These are phyloP conservation scores for Bolboschoenus planiculmis DNA, from an alignment of 176 grass and related monocot species.

Conservation along the genomic window DNA sequence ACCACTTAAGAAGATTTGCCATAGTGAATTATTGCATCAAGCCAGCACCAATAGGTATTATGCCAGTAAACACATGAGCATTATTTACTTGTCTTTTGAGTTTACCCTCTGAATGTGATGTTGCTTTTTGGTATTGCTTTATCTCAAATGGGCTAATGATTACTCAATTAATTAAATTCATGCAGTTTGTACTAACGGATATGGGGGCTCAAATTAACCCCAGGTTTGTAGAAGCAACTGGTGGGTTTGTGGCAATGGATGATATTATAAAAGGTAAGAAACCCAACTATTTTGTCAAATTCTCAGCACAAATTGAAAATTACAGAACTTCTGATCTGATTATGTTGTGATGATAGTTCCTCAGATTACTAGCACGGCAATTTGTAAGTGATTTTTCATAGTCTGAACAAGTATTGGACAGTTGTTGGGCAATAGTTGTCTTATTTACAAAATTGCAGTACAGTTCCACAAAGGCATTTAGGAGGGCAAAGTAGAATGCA, in stretches of 20 bases:
- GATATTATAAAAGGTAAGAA: slow-evolving; percentile 66
- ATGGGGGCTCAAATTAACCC: slow-evolving; percentile 34
- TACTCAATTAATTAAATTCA: slow-evolving; percentile 10
- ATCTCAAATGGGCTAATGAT: not conserved
- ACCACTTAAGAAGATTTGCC: not conserved
- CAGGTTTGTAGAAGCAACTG: slow-evolving; percentile 48
- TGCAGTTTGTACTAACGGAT: slow-evolving; percentile 90
- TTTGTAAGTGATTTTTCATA: not conserved
- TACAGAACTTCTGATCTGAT: not conserved
- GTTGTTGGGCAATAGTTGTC: not conserved
- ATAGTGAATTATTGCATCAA: not conserved
- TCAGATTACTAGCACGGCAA: not conserved
- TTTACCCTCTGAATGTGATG: not conserved
- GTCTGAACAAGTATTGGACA: not conserved
- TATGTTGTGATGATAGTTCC: not conserved
- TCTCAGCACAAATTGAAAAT: not conserved
- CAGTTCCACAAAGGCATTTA: not conserved
- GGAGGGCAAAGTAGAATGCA: not conserved
- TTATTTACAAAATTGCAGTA: not conserved
- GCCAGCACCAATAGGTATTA: not conserved
- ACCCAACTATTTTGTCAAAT: not conserved
- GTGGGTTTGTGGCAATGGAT: slow-evolving; percentile 81
- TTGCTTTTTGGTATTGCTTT: not conserved
- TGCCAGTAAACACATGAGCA: not conserved
- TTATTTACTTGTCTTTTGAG: not conserved